Conservation (phyloP, 257 asterid genomes). For the Penstemon eatonii region DNA sequence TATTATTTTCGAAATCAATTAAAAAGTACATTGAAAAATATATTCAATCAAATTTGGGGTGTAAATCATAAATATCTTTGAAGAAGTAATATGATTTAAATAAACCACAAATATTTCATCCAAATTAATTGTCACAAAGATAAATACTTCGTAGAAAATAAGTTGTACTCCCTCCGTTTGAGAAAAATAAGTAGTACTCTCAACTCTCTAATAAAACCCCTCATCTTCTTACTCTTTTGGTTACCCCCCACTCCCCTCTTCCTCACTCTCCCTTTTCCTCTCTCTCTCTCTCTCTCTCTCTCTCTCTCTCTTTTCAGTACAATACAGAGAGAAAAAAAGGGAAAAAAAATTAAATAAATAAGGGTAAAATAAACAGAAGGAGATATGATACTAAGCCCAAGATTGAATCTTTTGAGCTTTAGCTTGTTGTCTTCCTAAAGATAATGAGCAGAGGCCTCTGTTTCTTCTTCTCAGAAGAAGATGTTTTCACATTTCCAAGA, state of each 20-base stretch:
- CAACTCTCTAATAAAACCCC: conserved; percentile 63
- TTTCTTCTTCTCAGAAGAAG: conserved; percentile 58
- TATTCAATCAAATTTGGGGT: too few relatives aligned
- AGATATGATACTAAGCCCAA: conserved; percentile 58
- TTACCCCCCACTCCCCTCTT: conserved; percentile 18
- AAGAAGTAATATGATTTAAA: too few relatives aligned
- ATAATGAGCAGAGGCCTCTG: conserved; percentile 52
- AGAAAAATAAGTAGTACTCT: too few relatives aligned
- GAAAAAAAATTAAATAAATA: conserved; percentile 23
- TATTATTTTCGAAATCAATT: too few relatives aligned
- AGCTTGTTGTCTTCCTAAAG: conserved; percentile 32
- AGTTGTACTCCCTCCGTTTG: too few relatives aligned
- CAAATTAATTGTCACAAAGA: too few relatives aligned
- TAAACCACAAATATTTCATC: too few relatives aligned
- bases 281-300: too few relatives aligned
- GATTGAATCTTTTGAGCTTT: conserved; percentile 43
- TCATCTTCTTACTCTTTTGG: conserved; percentile 38
- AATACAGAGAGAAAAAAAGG: conserved; percentile 27
- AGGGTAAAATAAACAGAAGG: conserved; percentile 7
- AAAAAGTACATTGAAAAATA: too few relatives aligned
- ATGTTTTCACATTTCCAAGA: conserved; percentile 46
- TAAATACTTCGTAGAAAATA: too few relatives aligned
- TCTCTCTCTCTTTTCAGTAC: conserved; percentile 18
- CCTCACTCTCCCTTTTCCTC: conserved; percentile 11
- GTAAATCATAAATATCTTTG: too few relatives aligned